Evolutionary conservation across 169 alveolate species (phyloP), one percentile per base, ranked within the genome.

Genomic region (Plasmodium blacklocki): DNA sequence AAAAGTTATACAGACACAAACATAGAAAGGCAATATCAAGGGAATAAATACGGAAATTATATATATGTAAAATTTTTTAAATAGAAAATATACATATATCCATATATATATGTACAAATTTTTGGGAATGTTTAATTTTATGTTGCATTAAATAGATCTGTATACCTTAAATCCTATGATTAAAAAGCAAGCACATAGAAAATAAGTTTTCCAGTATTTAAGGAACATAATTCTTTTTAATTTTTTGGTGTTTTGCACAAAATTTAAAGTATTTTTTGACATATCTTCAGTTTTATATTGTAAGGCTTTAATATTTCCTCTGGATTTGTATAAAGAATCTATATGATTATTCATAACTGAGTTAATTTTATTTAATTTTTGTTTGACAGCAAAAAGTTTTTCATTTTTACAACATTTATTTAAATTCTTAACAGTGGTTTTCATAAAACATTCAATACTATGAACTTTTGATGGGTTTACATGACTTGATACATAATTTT

Each of bases 231-330:
- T 49, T 67, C 91, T 83, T 68, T 83, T 83, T 72, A 83, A 83
- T 68, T 63, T 60, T 63, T 83, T 83, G 7, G 70, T 83, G 70
- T 83, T 83, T 58, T 83, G 83, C 15, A 49, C 91, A 83, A 83
- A 83, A 73, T 83, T 70, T 29, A 83, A 83, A 1, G 91, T 83
- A 39, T 83, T 83, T 83, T 83, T 83, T 2, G 91, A 83, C 91
- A 83, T 83, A 18, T 83, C 32, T 45, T 83, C 85, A 12, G 91
- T 83, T 60, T 83, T 83, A 83, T 83, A 56, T 49, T 83, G 76
- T 32, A 83, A 72, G 7, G 91, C 91, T 68, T 63, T 60, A 39
- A 83, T 83, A 29, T 83, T 68, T 58, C 91, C 83, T 56, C 91
- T 54, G 26, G 91, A 68, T 19, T 83, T 72, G 7, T 83, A 83